A percentile compares a stretch with the other conserved stretches of the same genome.
These are phyloP conservation scores for Rasamsonia emersonii DNA, from an alignment of 2,329 filamentous ascomycete genomes.

Conservation along the genomic window DNA sequence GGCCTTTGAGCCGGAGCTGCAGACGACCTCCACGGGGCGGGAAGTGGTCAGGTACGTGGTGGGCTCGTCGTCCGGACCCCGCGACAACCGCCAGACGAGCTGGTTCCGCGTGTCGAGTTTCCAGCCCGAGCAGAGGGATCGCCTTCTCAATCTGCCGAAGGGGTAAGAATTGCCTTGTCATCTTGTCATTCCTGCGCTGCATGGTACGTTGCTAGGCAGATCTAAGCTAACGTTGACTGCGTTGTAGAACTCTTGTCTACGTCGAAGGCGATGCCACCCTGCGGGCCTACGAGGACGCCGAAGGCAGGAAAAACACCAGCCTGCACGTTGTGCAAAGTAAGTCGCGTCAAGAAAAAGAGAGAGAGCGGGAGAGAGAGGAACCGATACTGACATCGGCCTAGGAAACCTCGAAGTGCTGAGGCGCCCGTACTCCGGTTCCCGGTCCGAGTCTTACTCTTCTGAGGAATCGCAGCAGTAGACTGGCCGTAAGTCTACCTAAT, in stretches of 20 bases:
- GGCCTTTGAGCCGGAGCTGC: constrained; percentile 67
- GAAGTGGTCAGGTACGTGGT: constrained; percentile 72
- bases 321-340: constrained; percentile 75
- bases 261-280: constrained; percentile 76
- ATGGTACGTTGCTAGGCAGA: too few species aligned
- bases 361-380: background rate
- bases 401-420: constrained; percentile 27
- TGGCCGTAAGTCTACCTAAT: too few species aligned
- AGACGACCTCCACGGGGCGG: constrained; percentile 58
- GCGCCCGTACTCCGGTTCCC: too few species aligned
- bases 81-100: constrained; percentile 66
- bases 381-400: constrained; percentile 8
- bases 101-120: constrained; percentile 82
- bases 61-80: constrained; percentile 57
- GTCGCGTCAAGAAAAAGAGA: constrained; percentile 20
- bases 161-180: constrained; percentile 54
- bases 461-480: constrained; percentile 9
- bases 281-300: constrained; percentile 56
- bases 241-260: constrained; percentile 61
- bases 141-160: constrained; percentile 66
- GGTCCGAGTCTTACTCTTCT: constrained; percentile 1
- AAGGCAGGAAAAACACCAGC: constrained; percentile 55
- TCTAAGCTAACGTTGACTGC: too few species aligned
- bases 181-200: background rate
- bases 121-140: constrained; percentile 58